These are phyloP conservation scores for Diatrype stigma DNA, from an alignment of 2,329 filamentous ascomycete species.

Conservation along the genomic window DNA sequence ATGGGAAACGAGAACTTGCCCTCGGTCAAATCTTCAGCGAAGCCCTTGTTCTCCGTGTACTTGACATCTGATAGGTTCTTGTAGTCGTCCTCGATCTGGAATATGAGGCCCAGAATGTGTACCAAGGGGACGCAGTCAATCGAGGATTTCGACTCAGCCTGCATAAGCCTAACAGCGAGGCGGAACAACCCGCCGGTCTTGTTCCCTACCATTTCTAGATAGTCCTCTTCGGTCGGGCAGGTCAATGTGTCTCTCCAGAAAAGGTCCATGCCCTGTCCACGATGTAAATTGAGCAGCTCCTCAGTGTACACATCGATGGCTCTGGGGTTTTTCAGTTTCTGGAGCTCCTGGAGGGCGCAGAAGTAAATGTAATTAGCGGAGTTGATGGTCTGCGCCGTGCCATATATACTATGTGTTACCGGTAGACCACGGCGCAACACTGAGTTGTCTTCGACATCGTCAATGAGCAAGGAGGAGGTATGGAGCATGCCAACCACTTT, in stretches of 20 bases:
- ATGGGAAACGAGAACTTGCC: slow-evolving; percentile 96
- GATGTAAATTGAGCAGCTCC: slow-evolving; percentile 78
- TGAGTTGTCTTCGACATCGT: slow-evolving; percentile 84
- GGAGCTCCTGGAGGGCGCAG: slow-evolving; percentile 68
- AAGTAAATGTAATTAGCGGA: slow-evolving; percentile 90
- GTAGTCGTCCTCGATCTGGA: slow-evolving; percentile 92
- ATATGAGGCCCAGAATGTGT: slow-evolving; percentile 79
- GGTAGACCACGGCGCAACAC: slow-evolving; percentile 73
- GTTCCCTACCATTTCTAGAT: slow-evolving; percentile 90
- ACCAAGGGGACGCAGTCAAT: slow-evolving; percentile 78
- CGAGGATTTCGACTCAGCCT: slow-evolving; percentile 58
- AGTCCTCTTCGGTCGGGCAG: slow-evolving; percentile 81
- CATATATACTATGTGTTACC: slow-evolving; percentile 81
- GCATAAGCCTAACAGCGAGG: slow-evolving; percentile 82
- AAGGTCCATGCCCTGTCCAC: slow-evolving; percentile 86
- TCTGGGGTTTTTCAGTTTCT: slow-evolving; percentile 63
- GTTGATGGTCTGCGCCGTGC: slow-evolving; percentile 84
- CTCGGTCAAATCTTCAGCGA: slow-evolving; percentile 93
- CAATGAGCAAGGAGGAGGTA: slow-evolving; percentile 76
- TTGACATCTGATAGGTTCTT: slow-evolving; percentile 73
- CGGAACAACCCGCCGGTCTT: slow-evolving; percentile 87
- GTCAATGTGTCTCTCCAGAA: slow-evolving; percentile 85
- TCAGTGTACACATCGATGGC: slow-evolving; percentile 72
- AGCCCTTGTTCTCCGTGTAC: slow-evolving; percentile 85
- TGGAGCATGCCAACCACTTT: slow-evolving; percentile 81